Conservation (phyloP, 192 early-diverging fungal genomes). For the Coemansia furcata region DNA sequence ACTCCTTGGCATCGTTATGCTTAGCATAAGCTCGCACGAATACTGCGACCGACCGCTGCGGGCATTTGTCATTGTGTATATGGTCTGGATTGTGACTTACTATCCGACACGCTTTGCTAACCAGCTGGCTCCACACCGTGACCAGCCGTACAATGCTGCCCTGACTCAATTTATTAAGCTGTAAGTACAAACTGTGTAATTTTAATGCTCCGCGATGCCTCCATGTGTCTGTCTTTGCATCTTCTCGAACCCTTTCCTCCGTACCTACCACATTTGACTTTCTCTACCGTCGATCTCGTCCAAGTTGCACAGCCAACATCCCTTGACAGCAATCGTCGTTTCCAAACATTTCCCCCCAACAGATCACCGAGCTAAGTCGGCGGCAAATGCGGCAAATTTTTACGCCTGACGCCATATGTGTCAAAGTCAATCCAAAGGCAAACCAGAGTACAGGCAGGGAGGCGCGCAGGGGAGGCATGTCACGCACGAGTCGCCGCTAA, state of each 20-base stretch:
- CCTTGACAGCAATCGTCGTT: neutral
- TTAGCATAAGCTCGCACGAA: constrained; percentile 53
- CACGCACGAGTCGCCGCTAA: constrained; percentile 5
- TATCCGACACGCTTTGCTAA: constrained; percentile 11
- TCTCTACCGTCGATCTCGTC: neutral
- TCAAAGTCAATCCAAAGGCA: neutral
- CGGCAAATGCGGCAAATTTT: constrained; percentile 2
- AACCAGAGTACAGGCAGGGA: neutral
- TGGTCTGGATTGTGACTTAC: constrained; percentile 56
- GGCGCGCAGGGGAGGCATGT: neutral
- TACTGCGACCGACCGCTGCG: constrained; percentile 56
- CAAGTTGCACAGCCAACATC: neutral
- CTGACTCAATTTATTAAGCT: neutral
- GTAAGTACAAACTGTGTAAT: neutral
- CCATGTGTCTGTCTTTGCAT: neutral
- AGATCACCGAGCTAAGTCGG: neutral
- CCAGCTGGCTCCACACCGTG: constrained; percentile 3
- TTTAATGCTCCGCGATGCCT: neutral
- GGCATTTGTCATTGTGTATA: constrained; percentile 60
- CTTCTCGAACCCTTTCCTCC: neutral
- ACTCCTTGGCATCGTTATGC: constrained; percentile 52
- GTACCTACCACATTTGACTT: neutral
- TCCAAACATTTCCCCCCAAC: neutral
- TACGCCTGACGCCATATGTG: neutral
- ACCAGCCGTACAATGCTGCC: neutral